Evolutionary conservation across 306 rosid genomes (phyloP).

Genomic region (apple (Malus domestica)): ASM211411v1 NC_041790.1:30809501-30810000

Average conservation of each 20-base stretch:
- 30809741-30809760: neutral
- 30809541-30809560: no score
- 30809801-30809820: constrained; percentile 95
- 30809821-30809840: constrained; percentile 89
- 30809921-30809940: neutral
- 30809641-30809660: neutral
- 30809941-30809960: neutral
- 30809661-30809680: neutral
- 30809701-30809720: neutral
- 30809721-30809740: neutral
- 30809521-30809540: neutral
- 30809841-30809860: constrained; percentile 99
- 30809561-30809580: no score
- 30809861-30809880: constrained; percentile 97
- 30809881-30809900: constrained; percentile 71
- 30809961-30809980: neutral
- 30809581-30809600: neutral
- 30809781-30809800: constrained; percentile 98
- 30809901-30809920: neutral
- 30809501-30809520: neutral
- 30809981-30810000: neutral
- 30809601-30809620: neutral
- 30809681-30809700: neutral
- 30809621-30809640: neutral
- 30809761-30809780: constrained; percentile 46